Base-by-base conservation (phyloP, 2,329 filamentous ascomycete species). In the Aureobasidium sp. region DNA sequence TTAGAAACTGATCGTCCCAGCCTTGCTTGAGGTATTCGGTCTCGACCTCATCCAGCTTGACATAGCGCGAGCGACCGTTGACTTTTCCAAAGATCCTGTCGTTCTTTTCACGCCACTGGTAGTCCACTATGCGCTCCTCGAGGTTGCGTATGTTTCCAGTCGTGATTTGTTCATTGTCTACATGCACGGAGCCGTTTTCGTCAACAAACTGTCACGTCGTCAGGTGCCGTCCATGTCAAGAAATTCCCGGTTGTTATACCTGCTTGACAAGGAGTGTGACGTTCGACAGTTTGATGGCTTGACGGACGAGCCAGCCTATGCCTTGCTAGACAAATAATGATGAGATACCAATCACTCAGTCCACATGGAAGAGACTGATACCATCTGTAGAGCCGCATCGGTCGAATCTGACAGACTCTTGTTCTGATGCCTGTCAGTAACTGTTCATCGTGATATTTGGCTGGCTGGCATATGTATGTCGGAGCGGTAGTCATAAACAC, bases 61-160 rank as follows among this genome's bases (percentile, higher is more conserved):
- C 73, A 10, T 75, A 65, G 37, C 74, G 77, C 74, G 45, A 80
- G 83, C 62, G 78, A 79, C 61, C 89, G 55, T 77, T 77, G 64
- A 94, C 81, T 60, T 75, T 76, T 61, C 91, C 91, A 71, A 95
- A 96, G 65, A 95, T 82, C 79, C 85, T 86, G 77, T 96, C 90
- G 25, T 76, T 77, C 77, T 92, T 89, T 64, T 83, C 81, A 66
- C 87, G 85, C 59, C 74, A 79, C 25, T 74, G 71, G 75, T 80
- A 84, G 69, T 87, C 79, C 2, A 87, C 72, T 1, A 69, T 74
- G 50, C 86, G 81, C 8, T 74, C 68, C 70, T 89, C 86, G 19
- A 75, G 74, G 19, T 80, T 91, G 67, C 84, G 85, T 64, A 95
- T 77, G 60, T 85, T 87, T 62, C 85, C 89, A 9, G 87, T 89